These are phyloP conservation scores for Pichia sp. DNA, from an alignment of 1,139 yeast species.

Conservation along the genomic window DNA sequence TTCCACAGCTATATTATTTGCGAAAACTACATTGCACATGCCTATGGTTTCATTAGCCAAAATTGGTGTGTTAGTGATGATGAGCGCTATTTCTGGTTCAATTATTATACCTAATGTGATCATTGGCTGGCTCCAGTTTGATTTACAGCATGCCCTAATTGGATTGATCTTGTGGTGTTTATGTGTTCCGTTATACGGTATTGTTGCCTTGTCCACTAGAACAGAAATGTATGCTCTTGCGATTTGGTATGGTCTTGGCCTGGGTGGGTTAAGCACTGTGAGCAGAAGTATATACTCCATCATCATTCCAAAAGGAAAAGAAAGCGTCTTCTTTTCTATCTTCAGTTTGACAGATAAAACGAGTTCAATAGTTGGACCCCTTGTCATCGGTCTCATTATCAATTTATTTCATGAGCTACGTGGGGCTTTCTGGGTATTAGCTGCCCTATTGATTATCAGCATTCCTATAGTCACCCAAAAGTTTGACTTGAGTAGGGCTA, in stretches of 20 bases:
- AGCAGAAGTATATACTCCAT: conserved; percentile 57
- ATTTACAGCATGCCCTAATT: conserved; percentile 42
- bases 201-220: conserved; percentile 41
- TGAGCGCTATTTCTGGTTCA: conserved; percentile 60
- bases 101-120: conserved; percentile 43
- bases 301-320: conserved; percentile 62
- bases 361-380: conserved; percentile 62
- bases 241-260: conserved; percentile 61
- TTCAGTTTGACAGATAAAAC: conserved; percentile 72
- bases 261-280: conserved; percentile 61
- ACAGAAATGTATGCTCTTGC: conserved; percentile 60
- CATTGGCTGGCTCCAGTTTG: conserved; percentile 32
- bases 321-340: conserved; percentile 61
- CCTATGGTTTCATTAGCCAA: conserved; percentile 51
- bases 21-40: conserved; percentile 60
- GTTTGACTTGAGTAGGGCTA: conserved; percentile 53
- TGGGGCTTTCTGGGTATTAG: conserved; percentile 56
- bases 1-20: conserved; percentile 65
- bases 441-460: conserved; percentile 42
- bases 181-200: conserved; percentile 59
- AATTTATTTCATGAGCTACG: conserved; percentile 64
- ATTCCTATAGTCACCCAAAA: conserved; percentile 40
- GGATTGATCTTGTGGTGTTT: conserved; percentile 52
- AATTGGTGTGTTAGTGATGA: conserved; percentile 54
- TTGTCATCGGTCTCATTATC: conserved; percentile 56